A percentile compares a stretch with the other conserved stretches of the same genome.
These are phyloP conservation scores for Cladosporium sp. DNA, from an alignment of 2,329 filamentous ascomycete species.

Conservation along the genomic window DNA sequence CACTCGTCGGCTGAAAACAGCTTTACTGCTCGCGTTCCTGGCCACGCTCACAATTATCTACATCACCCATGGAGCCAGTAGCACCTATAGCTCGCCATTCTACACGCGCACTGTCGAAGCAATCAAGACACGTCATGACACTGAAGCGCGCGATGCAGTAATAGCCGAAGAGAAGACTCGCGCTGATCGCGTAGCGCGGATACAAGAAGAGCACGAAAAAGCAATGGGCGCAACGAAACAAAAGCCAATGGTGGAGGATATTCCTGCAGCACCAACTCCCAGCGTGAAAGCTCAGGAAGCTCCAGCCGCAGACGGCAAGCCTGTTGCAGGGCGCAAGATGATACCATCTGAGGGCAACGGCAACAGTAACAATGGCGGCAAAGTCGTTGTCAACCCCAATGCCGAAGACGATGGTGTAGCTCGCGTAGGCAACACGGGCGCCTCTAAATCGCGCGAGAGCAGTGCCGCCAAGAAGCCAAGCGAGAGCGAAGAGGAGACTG, in stretches of 20 bases:
- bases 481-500: constrained; percentile 44
- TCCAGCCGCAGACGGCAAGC: constrained; percentile 38
- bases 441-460: constrained; percentile 31
- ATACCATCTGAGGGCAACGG: constrained; percentile 32
- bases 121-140: constrained; percentile 46
- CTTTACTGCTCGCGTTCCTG: constrained; percentile 61
- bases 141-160: constrained; percentile 28
- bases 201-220: constrained; percentile 31
- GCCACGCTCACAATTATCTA: constrained; percentile 67
- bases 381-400: constrained; percentile 30
- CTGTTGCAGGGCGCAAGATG: constrained; percentile 53
- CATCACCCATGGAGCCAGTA: constrained; percentile 60
- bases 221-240: constrained; percentile 52
- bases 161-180: constrained; percentile 26
- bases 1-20: constrained; percentile 63
- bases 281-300: not conserved
- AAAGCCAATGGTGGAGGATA: constrained; percentile 64
- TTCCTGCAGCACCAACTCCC: constrained; percentile 27
- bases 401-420: constrained; percentile 40
- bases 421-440: constrained; percentile 40
- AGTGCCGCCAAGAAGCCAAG: constrained; percentile 21
- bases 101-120: constrained; percentile 53
- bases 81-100: constrained; percentile 51
- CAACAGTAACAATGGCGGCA: constrained; percentile 19
- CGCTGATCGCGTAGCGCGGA: constrained; percentile 24